Percentiles rank a stretch among this genome's conserved stretches.
Conservation (phyloP, 352 stramenopile species). For the Peronospora destructor region DNA sequence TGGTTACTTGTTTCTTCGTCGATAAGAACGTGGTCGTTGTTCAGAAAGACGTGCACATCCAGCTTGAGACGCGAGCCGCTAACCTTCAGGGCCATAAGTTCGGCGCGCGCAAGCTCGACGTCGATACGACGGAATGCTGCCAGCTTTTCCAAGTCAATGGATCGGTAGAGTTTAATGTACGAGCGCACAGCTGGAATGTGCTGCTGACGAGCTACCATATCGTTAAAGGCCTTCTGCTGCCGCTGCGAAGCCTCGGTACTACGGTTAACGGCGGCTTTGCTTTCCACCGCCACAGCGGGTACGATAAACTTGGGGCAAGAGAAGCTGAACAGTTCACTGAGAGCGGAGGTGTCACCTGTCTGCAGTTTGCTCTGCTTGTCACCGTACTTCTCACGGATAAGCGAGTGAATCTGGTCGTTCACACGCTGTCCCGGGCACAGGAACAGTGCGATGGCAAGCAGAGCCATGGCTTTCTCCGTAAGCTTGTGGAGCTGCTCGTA, state of each 20-base stretch:
- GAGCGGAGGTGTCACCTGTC: slow-evolving; percentile 68
- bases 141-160: slow-evolving; percentile 92
- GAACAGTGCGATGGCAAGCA: slow-evolving; percentile 88
- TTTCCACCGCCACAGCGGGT: slow-evolving; percentile 54
- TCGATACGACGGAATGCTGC: slow-evolving; percentile 85
- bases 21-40: slow-evolving; percentile 71
- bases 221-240: slow-evolving; percentile 83
- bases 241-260: slow-evolving; percentile 59
- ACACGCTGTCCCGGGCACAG: slow-evolving; percentile 83
- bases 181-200: slow-evolving; percentile 88
- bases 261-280: slow-evolving; percentile 49
- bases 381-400: slow-evolving; percentile 92
- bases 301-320: slow-evolving; percentile 94
- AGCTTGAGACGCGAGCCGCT: slow-evolving; percentile 53
- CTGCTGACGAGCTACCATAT: slow-evolving; percentile 85
- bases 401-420: slow-evolving; percentile 78
- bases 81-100: slow-evolving; percentile 80
- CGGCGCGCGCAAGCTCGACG: slow-evolving; percentile 51
- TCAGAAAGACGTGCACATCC: slow-evolving; percentile 82
- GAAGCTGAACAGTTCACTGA: slow-evolving; percentile 90
- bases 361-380: slow-evolving; percentile 86
- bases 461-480: slow-evolving; percentile 91
- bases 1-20: slow-evolving; percentile 82
- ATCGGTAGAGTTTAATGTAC: slow-evolving; percentile 96
- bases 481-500: slow-evolving; percentile 94